Base-by-base conservation (phyloP, 148 eudicot species). In the Oxyria digyna region DNA sequence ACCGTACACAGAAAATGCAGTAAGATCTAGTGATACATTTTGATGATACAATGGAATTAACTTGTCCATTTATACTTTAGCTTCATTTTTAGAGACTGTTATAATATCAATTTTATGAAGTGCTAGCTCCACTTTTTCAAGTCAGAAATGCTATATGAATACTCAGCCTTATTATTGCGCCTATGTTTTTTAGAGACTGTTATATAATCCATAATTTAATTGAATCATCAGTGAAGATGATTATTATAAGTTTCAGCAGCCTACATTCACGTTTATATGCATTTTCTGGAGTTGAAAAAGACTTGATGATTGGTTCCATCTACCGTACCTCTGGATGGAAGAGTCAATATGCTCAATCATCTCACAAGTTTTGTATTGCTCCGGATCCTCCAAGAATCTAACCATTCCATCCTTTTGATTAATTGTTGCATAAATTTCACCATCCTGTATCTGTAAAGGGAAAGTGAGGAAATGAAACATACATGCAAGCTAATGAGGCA, bases 351-450 rank as follows among this genome's bases (percentile, higher is more conserved):
- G 84, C 71, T 89, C 96, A 70, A 93, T 87, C 96, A 89, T 89
- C 80, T 76, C 95, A 78, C 95, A 93, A 12, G 95, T 78, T 82
- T 93, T 93, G 73, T 89, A 93, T 72, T 93, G 91, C 76, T 93
- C 98, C 37, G 96, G 96, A 71, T 89, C 98, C 87, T 93, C 98
- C 9, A 89, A 78, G 76, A 93, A 93, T 78, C 86, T 83, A 75
- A 93, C 98, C 98, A 93, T 93, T 78, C 98, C 98, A 78, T 93
- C 98, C 83, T 89, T 93, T 84, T 93, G 98, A 82, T 93, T 93
- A 40, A 93, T 93, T 52, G 85, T 81, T 35, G 97, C 97, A 81
- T 82, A 79, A 27, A 91, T 91, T 72, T 91, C 87, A 45, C 96
- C 91, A 71, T 89, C 95, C 76, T 93, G 85, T 37, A 93, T 89